Base-by-base conservation (phyloP, 2,329 filamentous ascomycete species). In the Ramularia endophylla region DNA sequence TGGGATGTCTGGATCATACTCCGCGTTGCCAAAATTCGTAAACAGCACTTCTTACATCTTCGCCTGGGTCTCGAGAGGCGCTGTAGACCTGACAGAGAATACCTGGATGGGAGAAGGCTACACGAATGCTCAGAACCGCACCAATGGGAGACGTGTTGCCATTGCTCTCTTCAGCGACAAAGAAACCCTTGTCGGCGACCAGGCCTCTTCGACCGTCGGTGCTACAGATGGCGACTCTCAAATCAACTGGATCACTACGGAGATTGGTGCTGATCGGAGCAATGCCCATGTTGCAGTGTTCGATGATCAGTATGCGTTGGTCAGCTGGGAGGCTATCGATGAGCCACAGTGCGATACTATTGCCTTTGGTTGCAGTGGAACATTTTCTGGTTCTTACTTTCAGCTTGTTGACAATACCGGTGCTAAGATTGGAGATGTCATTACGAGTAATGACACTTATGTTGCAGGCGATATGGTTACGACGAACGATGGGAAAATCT, bases 1-100 rank as follows among this genome's bases (percentile, higher is more conserved):
- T 29, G 78, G 78, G 38, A 81, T 77, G 74, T 67, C 69, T n/a
- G 78, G 78, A 20, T 79, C 75, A 2, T 81, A 79, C 65, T 77
- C 73, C 51, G 65, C 63, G 6, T 69, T 81, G 15, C 72, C 72
- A 9, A 70, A 72, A 4, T 78, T 80, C 61, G 60, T 69, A 32
- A 66, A 64, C 43, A 67, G 66, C 15, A 66, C 68, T 38, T 64
- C 66, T 1, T 81, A 81, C 59, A 75, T 80, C 62, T 78, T 80
- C 57, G 66, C 76, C 15, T 81, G 77, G 78, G 74, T 78, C 12
- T 79, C 77, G 0, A 73, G 77, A 13, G 77, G 78, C 17, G 75
- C 77, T 16, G 62, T 71, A 9, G 68, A 78, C 40, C 64, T 81
- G 11, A 70, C 67, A 4, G 61, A 61, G 30, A 77, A 81, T 59